Evolutionary conservation across 192 early-diverging fungal genomes (phyloP).

Genomic region (Linnemannia zychae): DNA sequence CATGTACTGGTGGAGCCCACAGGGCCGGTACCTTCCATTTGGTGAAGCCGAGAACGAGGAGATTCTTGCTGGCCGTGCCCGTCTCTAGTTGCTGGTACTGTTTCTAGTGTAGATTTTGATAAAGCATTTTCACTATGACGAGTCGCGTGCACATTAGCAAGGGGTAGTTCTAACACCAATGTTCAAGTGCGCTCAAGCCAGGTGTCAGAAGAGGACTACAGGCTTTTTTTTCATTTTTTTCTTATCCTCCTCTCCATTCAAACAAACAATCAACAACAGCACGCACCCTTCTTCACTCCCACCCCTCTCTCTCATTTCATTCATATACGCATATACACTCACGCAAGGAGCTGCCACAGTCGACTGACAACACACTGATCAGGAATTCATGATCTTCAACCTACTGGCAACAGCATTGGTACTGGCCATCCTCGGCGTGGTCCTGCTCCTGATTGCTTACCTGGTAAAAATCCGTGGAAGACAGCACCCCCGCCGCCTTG

Average conservation of each 20-base stretch:
- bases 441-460: constrained; percentile 41
- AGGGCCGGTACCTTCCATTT: constrained; percentile 30
- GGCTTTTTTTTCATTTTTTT: no score
- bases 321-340: not conserved
- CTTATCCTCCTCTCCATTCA: not conserved
- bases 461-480: constrained; percentile 19
- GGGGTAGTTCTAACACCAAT: no score
- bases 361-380: not conserved
- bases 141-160: not conserved
- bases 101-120: not conserved
- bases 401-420: constrained; percentile 42
- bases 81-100: constrained; percentile 23
- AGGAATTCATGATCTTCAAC: constrained; percentile 29
- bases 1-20: constrained; percentile 53
- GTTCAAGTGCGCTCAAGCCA: not conserved
- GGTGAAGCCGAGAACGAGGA: constrained; percentile 25
- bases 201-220: no score
- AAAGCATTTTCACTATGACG: not conserved
- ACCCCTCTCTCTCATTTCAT: not conserved
- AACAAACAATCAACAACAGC: not conserved
- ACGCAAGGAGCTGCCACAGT: not conserved
- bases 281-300: not conserved
- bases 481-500: not conserved
- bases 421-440: constrained; percentile 45
- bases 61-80: constrained; percentile 32